These are phyloP conservation scores for Metschnikowia cubensis DNA, from an alignment of 805 yeast genomes.

Conservation along the genomic window DNA sequence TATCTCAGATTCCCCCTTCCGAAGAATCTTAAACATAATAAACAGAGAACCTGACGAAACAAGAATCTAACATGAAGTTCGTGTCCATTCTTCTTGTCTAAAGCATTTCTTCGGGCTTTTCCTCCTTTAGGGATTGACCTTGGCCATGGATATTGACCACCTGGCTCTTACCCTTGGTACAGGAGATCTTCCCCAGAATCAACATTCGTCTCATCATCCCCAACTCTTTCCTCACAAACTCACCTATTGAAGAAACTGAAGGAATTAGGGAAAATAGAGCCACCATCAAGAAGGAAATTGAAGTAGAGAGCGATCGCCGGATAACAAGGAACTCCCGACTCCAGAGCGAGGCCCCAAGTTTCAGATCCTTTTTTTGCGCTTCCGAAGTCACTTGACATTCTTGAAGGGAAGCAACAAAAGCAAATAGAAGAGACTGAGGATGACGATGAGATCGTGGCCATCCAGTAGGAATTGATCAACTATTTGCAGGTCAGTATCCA, in stretches of 20 bases:
- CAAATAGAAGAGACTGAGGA: slow-evolving; percentile 21
- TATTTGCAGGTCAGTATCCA: slow-evolving; percentile 44
- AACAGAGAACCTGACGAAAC: no score
- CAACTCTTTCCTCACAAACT: no score
- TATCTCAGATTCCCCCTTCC: no score
- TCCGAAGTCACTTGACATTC: slow-evolving; percentile 39
- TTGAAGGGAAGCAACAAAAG: slow-evolving; percentile 25
- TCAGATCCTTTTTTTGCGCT: slow-evolving; percentile 52
- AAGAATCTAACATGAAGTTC: no score
- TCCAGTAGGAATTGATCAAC: slow-evolving; percentile 53
- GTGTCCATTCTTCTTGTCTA: no score
- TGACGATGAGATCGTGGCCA: slow-evolving; percentile 40
- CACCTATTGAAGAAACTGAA: slow-evolving; percentile 1
- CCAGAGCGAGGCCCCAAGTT: slow-evolving; percentile 50
- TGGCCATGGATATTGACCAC: no score
- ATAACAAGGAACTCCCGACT: slow-evolving; percentile 11
- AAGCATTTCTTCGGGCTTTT: no score
- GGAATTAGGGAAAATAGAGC: slow-evolving; percentile 4
- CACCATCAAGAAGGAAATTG: slow-evolving; percentile 3
- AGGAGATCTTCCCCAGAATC: no score
- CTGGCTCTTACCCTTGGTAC: no score
- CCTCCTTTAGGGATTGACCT: no score
- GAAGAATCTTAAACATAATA: no score
- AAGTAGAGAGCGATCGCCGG: slow-evolving; percentile 15
- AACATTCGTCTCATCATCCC: no score